phyloP scores from a whole-genome alignment of 768 basidiomycete genomes.

The Boletus speciosus region DNA sequence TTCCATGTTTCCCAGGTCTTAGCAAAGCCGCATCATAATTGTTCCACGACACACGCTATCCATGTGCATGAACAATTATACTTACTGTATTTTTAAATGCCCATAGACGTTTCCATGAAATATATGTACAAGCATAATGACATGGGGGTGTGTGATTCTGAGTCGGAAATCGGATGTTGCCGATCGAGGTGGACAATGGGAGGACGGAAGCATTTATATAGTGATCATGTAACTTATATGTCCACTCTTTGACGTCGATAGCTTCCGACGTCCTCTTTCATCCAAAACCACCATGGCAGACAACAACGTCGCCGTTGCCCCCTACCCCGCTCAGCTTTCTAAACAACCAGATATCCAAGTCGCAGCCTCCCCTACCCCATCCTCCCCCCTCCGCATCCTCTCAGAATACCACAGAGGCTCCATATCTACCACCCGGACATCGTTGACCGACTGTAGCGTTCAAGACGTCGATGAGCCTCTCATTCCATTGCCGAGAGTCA shows the following conservation, averaged over 20 bases:
- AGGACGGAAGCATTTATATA: constrained; percentile 4
- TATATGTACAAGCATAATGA: constrained; percentile 16
- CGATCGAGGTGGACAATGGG: constrained; percentile 22
- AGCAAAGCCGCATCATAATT: constrained; percentile 1
- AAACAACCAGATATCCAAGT: constrained; percentile 10
- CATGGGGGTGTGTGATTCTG: not conserved
- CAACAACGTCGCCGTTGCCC: not conserved
- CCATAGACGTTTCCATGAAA: not conserved
- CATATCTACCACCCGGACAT: constrained; percentile 64
- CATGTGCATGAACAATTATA: not conserved
- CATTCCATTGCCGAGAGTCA: constrained; percentile 32
- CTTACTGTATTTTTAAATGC: constrained; percentile 10
- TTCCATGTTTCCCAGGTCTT: not conserved
- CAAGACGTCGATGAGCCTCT: constrained; percentile 37
- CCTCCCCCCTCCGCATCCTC: constrained; percentile 26
- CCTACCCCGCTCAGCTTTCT: not conserved
- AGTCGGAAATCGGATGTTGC: constrained; percentile 18
- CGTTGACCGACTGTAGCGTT: constrained; percentile 49
- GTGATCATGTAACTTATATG: not conserved
- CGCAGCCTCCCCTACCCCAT: not conserved
- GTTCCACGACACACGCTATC: not conserved
- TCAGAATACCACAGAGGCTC: constrained; percentile 60
- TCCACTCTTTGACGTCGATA: constrained; percentile 9
- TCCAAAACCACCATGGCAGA: constrained; percentile 20
- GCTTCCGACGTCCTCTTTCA: constrained; percentile 7